These are phyloP conservation scores for Apiospora arundinis DNA, from an alignment of 2,329 filamentous ascomycete species.

Conservation along the genomic window DNA sequence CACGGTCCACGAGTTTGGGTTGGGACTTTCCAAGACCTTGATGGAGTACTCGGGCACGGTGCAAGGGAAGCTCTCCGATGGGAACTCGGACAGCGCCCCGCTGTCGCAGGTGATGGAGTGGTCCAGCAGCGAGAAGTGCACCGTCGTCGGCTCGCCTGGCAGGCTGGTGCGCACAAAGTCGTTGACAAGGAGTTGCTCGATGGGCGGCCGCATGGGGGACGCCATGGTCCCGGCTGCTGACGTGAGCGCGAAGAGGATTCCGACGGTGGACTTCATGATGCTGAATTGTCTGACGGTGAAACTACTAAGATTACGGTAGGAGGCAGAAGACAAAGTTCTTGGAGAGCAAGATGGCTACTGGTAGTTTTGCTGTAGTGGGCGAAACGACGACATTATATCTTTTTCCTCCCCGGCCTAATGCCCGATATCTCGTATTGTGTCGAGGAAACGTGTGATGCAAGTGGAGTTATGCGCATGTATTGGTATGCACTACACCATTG, in stretches of 20 bases:
- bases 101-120: slow-evolving; percentile 6
- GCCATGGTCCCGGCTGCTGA: background rate
- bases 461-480: background rate
- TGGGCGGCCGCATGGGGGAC: background rate
- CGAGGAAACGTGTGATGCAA: background rate
- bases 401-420: background rate
- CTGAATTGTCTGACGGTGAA: background rate
- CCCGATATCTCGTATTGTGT: background rate
- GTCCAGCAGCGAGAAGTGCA: background rate
- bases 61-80: background rate
- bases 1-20: background rate
- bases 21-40: background rate
- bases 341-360: background rate
- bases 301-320: background rate
- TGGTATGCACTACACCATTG: background rate
- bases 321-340: background rate
- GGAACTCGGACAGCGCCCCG: background rate
- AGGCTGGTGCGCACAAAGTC: background rate
- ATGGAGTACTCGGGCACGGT: background rate
- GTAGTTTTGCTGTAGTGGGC: background rate
- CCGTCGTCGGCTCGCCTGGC: background rate
- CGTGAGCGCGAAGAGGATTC: background rate
- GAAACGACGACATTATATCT: background rate
- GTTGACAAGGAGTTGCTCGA: background rate
- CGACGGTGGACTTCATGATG: background rate